These are phyloP conservation scores for Cytospora leucostoma DNA, from an alignment of 2,329 filamentous ascomycete genomes.

Conservation along the genomic window DNA sequence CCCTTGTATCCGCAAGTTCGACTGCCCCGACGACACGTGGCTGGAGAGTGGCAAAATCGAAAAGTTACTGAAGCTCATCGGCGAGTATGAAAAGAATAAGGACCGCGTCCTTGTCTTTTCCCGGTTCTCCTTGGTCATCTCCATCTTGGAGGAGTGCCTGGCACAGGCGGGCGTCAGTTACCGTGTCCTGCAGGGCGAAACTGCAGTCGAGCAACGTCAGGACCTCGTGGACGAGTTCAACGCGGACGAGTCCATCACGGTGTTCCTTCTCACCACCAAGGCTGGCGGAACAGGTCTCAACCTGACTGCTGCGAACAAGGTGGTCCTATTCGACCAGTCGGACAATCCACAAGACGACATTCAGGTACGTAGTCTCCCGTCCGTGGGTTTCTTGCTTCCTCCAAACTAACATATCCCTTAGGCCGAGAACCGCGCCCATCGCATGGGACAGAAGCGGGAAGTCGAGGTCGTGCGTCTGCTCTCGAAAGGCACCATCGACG, in stretches of 20 bases:
- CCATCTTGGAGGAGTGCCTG: constrained; percentile 84
- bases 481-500: constrained; percentile 80
- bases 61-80: constrained; percentile 74
- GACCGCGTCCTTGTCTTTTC: constrained; percentile 90
- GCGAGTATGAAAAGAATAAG: constrained; percentile 72
- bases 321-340: constrained; percentile 94
- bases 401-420: neutral
- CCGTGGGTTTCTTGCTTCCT: neutral
- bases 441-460: constrained; percentile 85
- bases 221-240: constrained; percentile 87
- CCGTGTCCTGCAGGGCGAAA: constrained; percentile 83
- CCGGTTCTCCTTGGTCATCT: constrained; percentile 88
- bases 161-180: constrained; percentile 72
- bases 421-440: constrained; percentile 93
- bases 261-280: constrained; percentile 90
- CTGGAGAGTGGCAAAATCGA: constrained; percentile 79
- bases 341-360: constrained; percentile 98
- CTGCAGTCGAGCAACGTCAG: constrained; percentile 80
- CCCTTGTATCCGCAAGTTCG: constrained; percentile 54
- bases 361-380: constrained; percentile 50
- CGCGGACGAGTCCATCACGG: constrained; percentile 72
- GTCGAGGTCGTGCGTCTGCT: constrained; percentile 91
- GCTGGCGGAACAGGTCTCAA: constrained; percentile 98
- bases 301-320: constrained; percentile 92
- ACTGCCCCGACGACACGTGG: constrained; percentile 55